These are phyloP conservation scores for Boletus pseudo-olivaceus DNA, from an alignment of 768 basidiomycete genomes.

Conservation along the genomic window DNA sequence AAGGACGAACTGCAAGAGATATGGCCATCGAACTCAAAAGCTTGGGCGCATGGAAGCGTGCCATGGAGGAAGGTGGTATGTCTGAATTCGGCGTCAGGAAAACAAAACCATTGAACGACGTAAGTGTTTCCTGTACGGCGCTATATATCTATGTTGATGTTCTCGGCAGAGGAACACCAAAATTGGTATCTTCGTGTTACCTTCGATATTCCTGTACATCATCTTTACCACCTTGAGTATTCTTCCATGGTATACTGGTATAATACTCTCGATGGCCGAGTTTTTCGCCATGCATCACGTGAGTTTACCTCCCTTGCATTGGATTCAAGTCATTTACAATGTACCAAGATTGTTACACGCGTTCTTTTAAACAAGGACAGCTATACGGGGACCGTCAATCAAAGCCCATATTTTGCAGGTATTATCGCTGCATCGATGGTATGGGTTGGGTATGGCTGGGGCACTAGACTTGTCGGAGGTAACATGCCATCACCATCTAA, in stretches of 20 bases:
- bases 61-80: slow-evolving; percentile 83
- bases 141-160: slow-evolving; percentile 1
- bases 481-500: slow-evolving; percentile 21
- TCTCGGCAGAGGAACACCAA: slow-evolving; percentile 69
- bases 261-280: slow-evolving; percentile 78
- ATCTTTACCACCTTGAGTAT: slow-evolving; percentile 82
- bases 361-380: slow-evolving; percentile 79
- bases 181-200: slow-evolving; percentile 73
- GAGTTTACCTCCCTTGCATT: slow-evolving; percentile 28
- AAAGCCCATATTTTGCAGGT: slow-evolving; percentile 90
- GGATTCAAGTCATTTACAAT: slow-evolving; percentile 9
- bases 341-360: slow-evolving; percentile 70
- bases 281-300: slow-evolving; percentile 96
- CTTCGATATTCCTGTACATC: slow-evolving; percentile 73
- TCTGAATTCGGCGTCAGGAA: slow-evolving; percentile 69
- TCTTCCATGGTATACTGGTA: slow-evolving; percentile 86
- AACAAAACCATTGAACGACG: slow-evolving; percentile 68
- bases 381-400: slow-evolving; percentile 78
- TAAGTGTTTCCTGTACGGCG: slow-evolving; percentile 30
- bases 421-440: slow-evolving; percentile 83
- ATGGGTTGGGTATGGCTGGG: slow-evolving; percentile 86
- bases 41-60: slow-evolving; percentile 84
- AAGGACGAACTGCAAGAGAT: slow-evolving; percentile 85
- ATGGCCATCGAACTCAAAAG: slow-evolving; percentile 95
- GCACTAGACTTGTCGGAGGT: slow-evolving; percentile 73